Conservation (phyloP, 2,329 filamentous ascomycete genomes). For the Didymella keratinophila region DNA sequence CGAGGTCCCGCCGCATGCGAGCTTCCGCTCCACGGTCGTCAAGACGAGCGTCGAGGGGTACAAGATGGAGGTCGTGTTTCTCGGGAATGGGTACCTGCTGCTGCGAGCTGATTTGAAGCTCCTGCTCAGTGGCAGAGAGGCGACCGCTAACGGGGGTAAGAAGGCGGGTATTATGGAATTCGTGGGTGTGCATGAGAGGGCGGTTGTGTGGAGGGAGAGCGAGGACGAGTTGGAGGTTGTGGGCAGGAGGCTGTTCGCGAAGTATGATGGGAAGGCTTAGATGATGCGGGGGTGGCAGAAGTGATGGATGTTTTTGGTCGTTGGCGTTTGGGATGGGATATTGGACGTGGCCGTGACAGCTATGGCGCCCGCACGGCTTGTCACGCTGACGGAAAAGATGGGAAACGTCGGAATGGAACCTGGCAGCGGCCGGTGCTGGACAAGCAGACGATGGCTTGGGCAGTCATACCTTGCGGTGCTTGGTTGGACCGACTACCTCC, state of each 20-base stretch:
- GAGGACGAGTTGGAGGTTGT: slow-evolving; percentile 29
- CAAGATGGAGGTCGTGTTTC: slow-evolving; percentile 35
- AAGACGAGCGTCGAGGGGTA: slow-evolving; percentile 37
- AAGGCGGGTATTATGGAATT: slow-evolving; percentile 34
- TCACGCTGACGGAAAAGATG: too few relatives aligned
- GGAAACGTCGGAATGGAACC: neutral
- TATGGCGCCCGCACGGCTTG: too few relatives aligned
- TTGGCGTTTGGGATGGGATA: too few relatives aligned
- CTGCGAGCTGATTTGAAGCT: slow-evolving; percentile 38
- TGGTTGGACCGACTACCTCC: neutral
- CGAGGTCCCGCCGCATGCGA: slow-evolving; percentile 38
- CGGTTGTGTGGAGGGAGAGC: slow-evolving; percentile 24
- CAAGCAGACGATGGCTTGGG: too few relatives aligned
- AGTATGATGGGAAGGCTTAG: slow-evolving; percentile 26
- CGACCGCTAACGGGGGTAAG: slow-evolving; percentile 19
- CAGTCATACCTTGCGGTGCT: neutral
- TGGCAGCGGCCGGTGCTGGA: neutral
- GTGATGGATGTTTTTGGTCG: too few relatives aligned
- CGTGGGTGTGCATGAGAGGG: slow-evolving; percentile 31
- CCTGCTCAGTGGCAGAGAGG: slow-evolving; percentile 37
- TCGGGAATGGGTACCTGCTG: slow-evolving; percentile 42
- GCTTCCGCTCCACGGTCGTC: slow-evolving; percentile 32
- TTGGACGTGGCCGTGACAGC: too few relatives aligned
- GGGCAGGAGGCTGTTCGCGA: slow-evolving; percentile 28
- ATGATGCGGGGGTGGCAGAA: neutral